These are phyloP conservation scores for Trametes maxima DNA, from an alignment of 768 basidiomycete genomes.

Conservation along the genomic window DNA sequence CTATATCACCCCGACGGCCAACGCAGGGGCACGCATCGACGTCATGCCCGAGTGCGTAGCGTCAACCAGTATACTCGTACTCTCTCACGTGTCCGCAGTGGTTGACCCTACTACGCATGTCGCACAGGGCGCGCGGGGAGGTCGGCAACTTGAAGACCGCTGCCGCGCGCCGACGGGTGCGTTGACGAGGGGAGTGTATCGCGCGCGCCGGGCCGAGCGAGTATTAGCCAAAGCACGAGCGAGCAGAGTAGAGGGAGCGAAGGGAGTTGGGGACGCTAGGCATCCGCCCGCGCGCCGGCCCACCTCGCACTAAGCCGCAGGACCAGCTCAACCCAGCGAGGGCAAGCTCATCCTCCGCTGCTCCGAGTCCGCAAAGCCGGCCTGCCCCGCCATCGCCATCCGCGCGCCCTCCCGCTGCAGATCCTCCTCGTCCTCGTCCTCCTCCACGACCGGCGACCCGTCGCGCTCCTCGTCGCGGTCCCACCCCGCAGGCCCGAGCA, in stretches of 20 bases:
- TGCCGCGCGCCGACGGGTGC: background rate
- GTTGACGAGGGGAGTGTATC: background rate
- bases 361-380: background rate
- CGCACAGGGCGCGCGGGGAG: background rate
- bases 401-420: background rate
- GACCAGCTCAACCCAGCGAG: constrained; percentile 5
- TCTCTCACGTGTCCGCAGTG: constrained; percentile 1
- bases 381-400: background rate
- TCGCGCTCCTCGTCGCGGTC: constrained; percentile 35
- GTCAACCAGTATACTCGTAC: background rate
- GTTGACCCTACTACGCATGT: background rate
- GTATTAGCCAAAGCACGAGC: background rate
- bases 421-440: background rate
- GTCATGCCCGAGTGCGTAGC: background rate
- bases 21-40: background rate
- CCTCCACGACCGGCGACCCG: constrained; percentile 7
- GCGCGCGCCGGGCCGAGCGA: background rate
- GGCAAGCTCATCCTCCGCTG: constrained; percentile 14
- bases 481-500: constrained; percentile 40
- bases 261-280: too few relatives aligned
- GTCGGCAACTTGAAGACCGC: background rate
- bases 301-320: too few relatives aligned
- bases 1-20: too few relatives aligned
- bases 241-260: background rate
- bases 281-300: too few relatives aligned